phyloP scores from a whole-genome alignment of 2,329 filamentous ascomycete species.

The Calonectria honghensis region DNA sequence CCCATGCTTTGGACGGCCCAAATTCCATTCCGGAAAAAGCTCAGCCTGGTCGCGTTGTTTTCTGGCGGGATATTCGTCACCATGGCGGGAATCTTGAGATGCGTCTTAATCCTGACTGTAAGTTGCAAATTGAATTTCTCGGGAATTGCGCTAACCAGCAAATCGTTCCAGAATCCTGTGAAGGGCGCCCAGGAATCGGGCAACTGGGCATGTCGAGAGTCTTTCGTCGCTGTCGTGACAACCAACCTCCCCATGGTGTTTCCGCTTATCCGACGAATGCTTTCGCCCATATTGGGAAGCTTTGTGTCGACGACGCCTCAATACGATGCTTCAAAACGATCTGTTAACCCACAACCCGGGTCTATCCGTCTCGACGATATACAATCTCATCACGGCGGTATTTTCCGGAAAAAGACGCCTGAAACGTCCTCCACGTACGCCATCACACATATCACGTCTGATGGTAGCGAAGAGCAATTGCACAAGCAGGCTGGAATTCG shows the following conservation, averaged over 20 bases:
- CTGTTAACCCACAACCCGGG: neutral
- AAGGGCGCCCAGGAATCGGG: conserved; percentile 58
- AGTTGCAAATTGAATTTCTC: neutral
- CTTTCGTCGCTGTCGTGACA: conserved; percentile 60
- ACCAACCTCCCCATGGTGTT: conserved; percentile 62
- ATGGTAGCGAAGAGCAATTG: conserved; percentile 23
- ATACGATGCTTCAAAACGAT: neutral
- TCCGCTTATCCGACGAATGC: conserved; percentile 56
- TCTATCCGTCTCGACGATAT: conserved; percentile 14
- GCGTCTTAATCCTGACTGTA: conserved; percentile 58
- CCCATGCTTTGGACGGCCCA: conserved; percentile 72
- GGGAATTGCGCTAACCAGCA: neutral
- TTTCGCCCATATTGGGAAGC: conserved; percentile 6
- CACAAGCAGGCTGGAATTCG: neutral
- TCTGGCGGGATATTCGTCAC: conserved; percentile 62
- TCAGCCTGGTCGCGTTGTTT: conserved; percentile 70
- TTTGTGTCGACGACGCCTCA: neutral
- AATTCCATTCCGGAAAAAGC: conserved; percentile 68
- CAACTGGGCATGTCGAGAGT: conserved; percentile 60
- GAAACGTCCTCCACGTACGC: conserved; percentile 3
- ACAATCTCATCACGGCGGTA: neutral
- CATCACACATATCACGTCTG: conserved; percentile 16
- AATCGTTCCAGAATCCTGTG: conserved; percentile 43
- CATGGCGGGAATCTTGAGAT: conserved; percentile 58
- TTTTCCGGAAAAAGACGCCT: conserved; percentile 20